Base-by-base conservation (phyloP, 805 yeast genomes). In the Hanseniaspora singularis region DNA sequence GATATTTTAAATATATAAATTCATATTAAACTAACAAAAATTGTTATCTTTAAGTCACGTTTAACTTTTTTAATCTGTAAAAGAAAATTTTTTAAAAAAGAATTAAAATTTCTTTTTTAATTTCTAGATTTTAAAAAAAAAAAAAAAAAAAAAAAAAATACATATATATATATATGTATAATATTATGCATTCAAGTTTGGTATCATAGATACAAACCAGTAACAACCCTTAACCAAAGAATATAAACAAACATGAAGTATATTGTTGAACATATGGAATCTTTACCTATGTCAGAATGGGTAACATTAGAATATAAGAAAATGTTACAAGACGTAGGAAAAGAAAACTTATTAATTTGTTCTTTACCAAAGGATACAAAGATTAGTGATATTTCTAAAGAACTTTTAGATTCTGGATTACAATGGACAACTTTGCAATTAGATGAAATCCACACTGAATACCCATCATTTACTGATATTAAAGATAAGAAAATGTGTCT, bases 201-300 rank as follows among this genome's bases (percentile, higher is more conserved):
- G n/a, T n/a, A n/a, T n/a, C n/a, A n/a, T n/a, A n/a, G n/a, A n/a
- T n/a, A n/a, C n/a, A n/a, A n/a, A n/a, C n/a, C n/a, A n/a, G n/a
- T n/a, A n/a, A n/a, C n/a, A n/a, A n/a, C n/a, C n/a, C n/a, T n/a
- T n/a, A n/a, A n/a, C n/a, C n/a, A 33, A 18, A 16, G 19, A 33
- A 24, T 6, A 3, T 4, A 10, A 5, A n/a, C 16, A 16, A 53
- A 32, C 23, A 84, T 84, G 94, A 86, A 85, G 64, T 89, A 87
- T 70, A 76, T 92, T 45, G 87, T 89, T 44, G 98, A 89, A 64
- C 98, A 89, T 61, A 89, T 89, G 96, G 98, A 89, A 64, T 3
- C 47, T 5, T 82, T 77, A 51, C 97, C 95, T 1, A 86, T 89
- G 72, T 85, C 95, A 53, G 92, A 83, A 53, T 89, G 98, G 98